A percentile compares a stretch with the other conserved stretches of the same genome.
These are phyloP conservation scores for Colletotrichum scovillei DNA, from an alignment of 2,329 filamentous ascomycete genomes.

Conservation along the genomic window DNA sequence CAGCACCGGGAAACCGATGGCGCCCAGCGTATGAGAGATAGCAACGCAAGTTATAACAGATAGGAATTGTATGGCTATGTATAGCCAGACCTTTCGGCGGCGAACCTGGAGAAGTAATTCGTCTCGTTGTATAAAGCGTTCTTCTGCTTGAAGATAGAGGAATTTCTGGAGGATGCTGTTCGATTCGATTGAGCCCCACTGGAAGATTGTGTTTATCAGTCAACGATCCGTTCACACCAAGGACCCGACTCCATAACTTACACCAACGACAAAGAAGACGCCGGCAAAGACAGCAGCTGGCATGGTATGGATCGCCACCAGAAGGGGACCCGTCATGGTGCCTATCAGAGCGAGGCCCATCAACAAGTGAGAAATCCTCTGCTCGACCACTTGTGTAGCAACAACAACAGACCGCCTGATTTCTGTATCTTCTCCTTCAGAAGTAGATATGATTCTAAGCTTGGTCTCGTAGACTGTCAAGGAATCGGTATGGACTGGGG, in stretches of 20 bases:
- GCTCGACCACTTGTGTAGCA: conserved; percentile 63
- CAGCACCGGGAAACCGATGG: conserved; percentile 68
- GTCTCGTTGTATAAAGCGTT: conserved; percentile 56
- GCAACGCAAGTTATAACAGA: conserved; percentile 66
- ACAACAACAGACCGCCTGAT: conserved; percentile 56
- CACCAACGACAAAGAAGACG: conserved; percentile 69
- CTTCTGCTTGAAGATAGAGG: conserved; percentile 48
- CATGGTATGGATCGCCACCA: conserved; percentile 64
- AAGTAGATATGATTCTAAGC: conserved; percentile 53
- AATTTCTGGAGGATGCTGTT: conserved; percentile 65
- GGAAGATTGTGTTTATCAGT: neutral
- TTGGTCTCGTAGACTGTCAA: conserved; percentile 55
- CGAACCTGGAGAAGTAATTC: conserved; percentile 58
- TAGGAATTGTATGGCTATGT: conserved; percentile 61
- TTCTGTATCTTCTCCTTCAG: conserved; percentile 51
- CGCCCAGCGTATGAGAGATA: conserved; percentile 69
- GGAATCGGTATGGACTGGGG: conserved; percentile 68
- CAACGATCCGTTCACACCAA: neutral
- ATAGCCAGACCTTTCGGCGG: conserved; percentile 58
- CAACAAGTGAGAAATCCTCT: conserved; percentile 65
- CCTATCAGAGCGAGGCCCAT: conserved; percentile 65
- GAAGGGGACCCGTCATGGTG: conserved; percentile 42
- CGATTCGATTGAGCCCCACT: conserved; percentile 59
- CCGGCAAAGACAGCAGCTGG: conserved; percentile 65
- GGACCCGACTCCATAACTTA: conserved; percentile 43